A percentile compares a stretch with the other conserved stretches of the same genome.
These are phyloP conservation scores for Penicillium longicatenatum DNA, from an alignment of 495 filamentous ascomycete genomes.

Conservation along the genomic window DNA sequence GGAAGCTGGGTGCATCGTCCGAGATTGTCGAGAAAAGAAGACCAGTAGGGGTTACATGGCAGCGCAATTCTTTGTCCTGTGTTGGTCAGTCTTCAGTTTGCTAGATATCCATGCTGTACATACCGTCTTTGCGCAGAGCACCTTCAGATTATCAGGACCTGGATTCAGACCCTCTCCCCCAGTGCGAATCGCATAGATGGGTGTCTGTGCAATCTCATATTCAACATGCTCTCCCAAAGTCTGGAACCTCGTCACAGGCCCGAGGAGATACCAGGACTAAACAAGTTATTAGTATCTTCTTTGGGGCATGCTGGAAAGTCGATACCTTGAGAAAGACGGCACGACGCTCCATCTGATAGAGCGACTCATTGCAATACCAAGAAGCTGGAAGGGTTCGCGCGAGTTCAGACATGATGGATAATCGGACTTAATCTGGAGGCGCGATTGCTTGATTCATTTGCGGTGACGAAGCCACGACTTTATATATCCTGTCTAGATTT, in stretches of 20 bases:
- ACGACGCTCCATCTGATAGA: constrained; percentile 54
- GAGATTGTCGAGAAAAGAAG: constrained; percentile 57
- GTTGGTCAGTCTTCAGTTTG: not conserved
- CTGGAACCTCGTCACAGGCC: constrained; percentile 58
- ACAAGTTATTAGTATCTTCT: constrained; percentile 11
- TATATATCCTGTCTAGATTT: constrained; percentile 5
- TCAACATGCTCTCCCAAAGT: constrained; percentile 43
- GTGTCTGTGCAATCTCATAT: constrained; percentile 59
- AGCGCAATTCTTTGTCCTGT: constrained; percentile 34
- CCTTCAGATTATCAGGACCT: constrained; percentile 38
- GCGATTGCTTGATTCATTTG: not conserved
- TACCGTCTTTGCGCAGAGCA: constrained; percentile 43
- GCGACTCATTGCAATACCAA: constrained; percentile 44
- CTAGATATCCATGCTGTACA: not conserved
- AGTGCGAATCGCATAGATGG: constrained; percentile 45
- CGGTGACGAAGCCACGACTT: not conserved
- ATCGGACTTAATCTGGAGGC: not conserved
- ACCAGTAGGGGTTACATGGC: constrained; percentile 56
- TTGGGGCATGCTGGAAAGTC: not conserved
- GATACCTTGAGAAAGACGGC: constrained; percentile 57
- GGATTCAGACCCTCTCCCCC: constrained; percentile 35
- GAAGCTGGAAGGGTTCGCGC: constrained; percentile 44
- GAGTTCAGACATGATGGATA: constrained; percentile 40
- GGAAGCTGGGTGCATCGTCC: constrained; percentile 51
- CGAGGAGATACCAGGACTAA: constrained; percentile 64